Evolutionary conservation across 1,139 yeast species (phyloP), one percentile per base, ranked within the genome.

Genomic region (Geotrichum siamense): DNA sequence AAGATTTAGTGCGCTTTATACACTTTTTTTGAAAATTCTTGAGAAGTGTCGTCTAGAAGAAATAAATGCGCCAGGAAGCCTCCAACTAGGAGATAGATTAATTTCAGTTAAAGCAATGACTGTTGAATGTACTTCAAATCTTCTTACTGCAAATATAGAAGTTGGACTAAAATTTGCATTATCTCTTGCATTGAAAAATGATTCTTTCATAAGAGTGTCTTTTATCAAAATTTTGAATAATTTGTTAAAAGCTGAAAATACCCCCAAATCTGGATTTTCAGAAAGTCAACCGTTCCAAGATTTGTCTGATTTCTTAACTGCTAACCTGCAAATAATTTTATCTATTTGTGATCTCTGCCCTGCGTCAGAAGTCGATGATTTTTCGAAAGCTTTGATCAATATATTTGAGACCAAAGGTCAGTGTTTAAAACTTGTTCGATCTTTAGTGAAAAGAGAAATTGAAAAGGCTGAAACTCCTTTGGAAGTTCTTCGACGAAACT

Each of bases 161-260:
- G 79, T 83, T 39, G 94, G 95, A 10, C 69, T 85, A 58, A 79
- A 78, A 44, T 77, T 78, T 60, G 87, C 89, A 1, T 63, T 86
- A 15, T 86, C 93, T 0, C 70, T 85, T 56, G 94, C 94, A 0
- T 82, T 79, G 54, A 86, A 85, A 54, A 75, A 74, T 29, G 82
- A 82, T 56, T 63, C 67, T 19, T 74, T 77, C 44, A 76, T 84
- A 26, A 67, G 94, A 47, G 67, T 81, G 3, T 78, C 93, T 1
- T 84, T 85, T 56, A 68, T 86, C 56, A 80, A 81, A 51, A 91
- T 86, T 2, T 83, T 86, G 55, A 76, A 83, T 1, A 78, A 79
- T 47, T 82, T 77, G 60, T 75, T 79, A 56, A 64, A 70, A 55
- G 28, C 36, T 23, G 47, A 29, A 15, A 56, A 51, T 21, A 48